Conservation (phyloP, 495 filamentous ascomycete species). For the Xylaria flabelliformis region DNA sequence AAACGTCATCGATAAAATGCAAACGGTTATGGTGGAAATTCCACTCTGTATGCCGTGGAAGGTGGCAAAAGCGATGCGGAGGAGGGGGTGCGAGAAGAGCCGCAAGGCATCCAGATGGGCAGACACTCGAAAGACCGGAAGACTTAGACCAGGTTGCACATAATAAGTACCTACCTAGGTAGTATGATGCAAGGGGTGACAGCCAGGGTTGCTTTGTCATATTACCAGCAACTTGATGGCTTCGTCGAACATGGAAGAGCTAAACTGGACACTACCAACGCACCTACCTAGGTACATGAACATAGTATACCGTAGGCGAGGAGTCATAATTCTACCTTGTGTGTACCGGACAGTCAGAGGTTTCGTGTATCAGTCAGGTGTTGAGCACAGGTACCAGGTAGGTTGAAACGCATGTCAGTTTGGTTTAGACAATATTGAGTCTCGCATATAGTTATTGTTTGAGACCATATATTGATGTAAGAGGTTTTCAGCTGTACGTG, state of each 20-base stretch:
- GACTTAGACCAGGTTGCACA: slow-evolving; percentile 1
- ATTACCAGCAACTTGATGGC: not conserved
- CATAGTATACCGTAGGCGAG: not conserved
- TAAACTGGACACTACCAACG: too few relatives aligned
- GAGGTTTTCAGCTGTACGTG: not conserved
- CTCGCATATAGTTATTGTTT: not conserved
- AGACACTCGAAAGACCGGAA: not conserved
- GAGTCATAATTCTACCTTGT: not conserved
- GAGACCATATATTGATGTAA: not conserved
- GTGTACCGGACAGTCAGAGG: too few relatives aligned
- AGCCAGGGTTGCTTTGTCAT: not conserved
- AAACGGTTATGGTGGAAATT: not conserved
- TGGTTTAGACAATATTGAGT: not conserved
- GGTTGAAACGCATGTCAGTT: not conserved
- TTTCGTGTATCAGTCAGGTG: too few relatives aligned
- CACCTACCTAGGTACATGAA: too few relatives aligned
- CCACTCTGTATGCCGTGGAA: not conserved
- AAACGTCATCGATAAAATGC: not conserved
- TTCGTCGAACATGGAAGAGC: not conserved
- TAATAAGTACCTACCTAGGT: too few relatives aligned
- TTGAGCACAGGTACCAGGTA: too few relatives aligned
- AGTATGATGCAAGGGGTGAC: slow-evolving; percentile 5
- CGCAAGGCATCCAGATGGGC: slow-evolving; percentile 25
- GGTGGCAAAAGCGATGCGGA: slow-evolving; percentile 11
- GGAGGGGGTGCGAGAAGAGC: not conserved